These are phyloP conservation scores for Sporisorium graminicola DNA, from an alignment of 1,284 basidiomycete species.

Conservation along the genomic window DNA sequence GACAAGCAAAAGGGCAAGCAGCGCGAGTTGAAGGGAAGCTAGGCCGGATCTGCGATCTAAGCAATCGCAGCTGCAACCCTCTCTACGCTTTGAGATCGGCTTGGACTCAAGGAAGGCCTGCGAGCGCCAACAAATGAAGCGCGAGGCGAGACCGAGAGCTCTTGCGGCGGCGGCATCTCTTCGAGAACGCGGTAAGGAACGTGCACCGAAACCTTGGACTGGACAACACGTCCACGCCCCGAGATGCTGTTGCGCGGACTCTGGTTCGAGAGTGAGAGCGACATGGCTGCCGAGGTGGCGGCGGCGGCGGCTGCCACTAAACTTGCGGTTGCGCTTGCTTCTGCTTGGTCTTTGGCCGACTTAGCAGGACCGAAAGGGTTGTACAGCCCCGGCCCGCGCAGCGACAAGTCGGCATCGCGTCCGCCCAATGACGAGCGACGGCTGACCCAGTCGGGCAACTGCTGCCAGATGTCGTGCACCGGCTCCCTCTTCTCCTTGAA, in stretches of 20 bases:
- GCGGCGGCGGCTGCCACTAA: constrained; percentile 7
- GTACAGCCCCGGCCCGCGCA: constrained; percentile 30
- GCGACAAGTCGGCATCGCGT: constrained; percentile 36
- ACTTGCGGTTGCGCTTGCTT: constrained; percentile 1
- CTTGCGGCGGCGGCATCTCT: constrained; percentile 11
- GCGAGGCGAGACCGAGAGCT: constrained; percentile 29
- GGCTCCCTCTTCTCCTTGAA: constrained; percentile 41
- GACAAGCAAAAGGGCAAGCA: too few species aligned
- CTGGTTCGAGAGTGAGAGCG: constrained; percentile 20
- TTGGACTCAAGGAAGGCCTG: constrained; percentile 8
- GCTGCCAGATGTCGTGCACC: constrained; percentile 49
- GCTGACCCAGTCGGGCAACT: constrained; percentile 50
- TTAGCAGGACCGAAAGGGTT: constrained; percentile 18
- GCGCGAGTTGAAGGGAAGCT: too few species aligned
- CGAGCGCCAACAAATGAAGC: constrained; percentile 21
- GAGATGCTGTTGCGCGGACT: constrained; percentile 49
- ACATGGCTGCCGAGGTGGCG: constrained; percentile 3
- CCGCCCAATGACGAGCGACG: constrained; percentile 44
- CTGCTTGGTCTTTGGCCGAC: constrained; percentile 11
- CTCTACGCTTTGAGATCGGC: constrained; percentile 21
- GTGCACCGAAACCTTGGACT: constrained; percentile 33
- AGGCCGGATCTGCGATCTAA: not conserved
- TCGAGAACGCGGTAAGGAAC: constrained; percentile 31
- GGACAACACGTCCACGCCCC: constrained; percentile 24
- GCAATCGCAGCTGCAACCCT: constrained; percentile 5